Conservation (phyloP, 164 flowering plant species). For the Piper betle region DNA sequence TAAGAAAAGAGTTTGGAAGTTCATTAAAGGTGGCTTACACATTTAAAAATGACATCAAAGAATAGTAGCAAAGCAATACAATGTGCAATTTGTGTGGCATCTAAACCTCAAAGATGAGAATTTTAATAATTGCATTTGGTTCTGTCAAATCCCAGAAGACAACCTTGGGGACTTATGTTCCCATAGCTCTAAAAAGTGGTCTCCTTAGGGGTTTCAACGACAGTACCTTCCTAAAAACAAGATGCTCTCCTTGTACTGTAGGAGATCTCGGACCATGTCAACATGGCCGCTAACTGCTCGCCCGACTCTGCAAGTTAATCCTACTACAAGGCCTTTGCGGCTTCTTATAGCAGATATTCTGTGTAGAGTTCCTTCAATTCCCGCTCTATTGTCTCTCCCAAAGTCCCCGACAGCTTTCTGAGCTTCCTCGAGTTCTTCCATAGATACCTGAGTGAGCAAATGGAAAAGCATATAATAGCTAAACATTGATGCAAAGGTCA, state of each 20-base stretch:
- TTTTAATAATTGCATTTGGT: too few species aligned
- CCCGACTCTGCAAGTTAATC: constrained; percentile 69
- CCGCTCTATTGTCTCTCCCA: constrained; percentile 66
- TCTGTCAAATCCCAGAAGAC: too few species aligned
- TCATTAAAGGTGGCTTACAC: too few species aligned
- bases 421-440: constrained; percentile 52
- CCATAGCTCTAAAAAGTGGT: not conserved
- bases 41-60: too few species aligned
- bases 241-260: constrained; percentile 56
- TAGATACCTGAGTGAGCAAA: constrained; percentile 33
- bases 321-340: constrained; percentile 45
- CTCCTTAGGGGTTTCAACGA: not conserved
- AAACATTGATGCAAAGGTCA: not conserved
- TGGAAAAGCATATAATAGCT: not conserved
- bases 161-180: too few species aligned
- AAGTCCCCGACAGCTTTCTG: constrained; percentile 56
- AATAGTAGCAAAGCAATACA: too few species aligned
- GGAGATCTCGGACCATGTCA: constrained; percentile 61
- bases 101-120: too few species aligned
- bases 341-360: constrained; percentile 66
- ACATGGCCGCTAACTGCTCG: constrained; percentile 56
- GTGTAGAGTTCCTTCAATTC: constrained; percentile 66
- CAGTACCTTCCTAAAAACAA: constrained; percentile 59
- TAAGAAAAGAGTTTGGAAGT: too few species aligned
- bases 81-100: too few species aligned